Conservation (phyloP, 1,284 basidiomycete species). For the Rhodotorula mucilaginosa region DNA sequence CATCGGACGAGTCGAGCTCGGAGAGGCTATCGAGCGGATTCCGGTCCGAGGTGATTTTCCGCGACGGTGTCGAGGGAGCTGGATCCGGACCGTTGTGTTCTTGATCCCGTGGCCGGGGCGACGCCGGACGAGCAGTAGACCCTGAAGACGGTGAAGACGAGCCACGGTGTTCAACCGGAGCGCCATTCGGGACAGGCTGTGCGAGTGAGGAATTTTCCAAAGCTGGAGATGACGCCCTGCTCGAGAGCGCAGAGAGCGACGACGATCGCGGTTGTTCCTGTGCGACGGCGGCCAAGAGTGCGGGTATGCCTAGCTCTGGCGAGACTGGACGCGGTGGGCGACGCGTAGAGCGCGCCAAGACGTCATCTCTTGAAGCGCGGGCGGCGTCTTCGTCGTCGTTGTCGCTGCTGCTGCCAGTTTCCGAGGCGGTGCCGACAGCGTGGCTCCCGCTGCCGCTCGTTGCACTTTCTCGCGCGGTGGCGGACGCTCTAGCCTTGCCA, state of each 20-base stretch:
- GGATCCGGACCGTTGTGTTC: background rate
- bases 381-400: background rate
- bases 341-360: background rate
- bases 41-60: background rate
- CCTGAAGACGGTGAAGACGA: background rate
- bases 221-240: constrained; percentile 4
- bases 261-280: constrained; percentile 6
- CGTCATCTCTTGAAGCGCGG: background rate
- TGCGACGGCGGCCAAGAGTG: background rate
- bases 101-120: background rate
- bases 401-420: background rate
- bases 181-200: background rate
- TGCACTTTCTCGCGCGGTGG: background rate
- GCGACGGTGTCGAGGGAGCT: background rate
- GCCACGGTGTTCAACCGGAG: background rate
- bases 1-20: constrained; percentile 9
- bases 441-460: background rate
- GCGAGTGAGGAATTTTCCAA: background rate
- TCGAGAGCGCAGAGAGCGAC: constrained; percentile 11
- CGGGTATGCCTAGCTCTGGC: constrained; percentile 11
- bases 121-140: background rate
- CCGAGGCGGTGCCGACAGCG: background rate
- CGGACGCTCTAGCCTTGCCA: background rate
- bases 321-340: constrained; percentile 4
- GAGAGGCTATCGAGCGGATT: constrained; percentile 7